These are phyloP conservation scores for Dalbergia cultrata DNA, from an alignment of 306 rosid genomes.

Conservation along the genomic window DNA sequence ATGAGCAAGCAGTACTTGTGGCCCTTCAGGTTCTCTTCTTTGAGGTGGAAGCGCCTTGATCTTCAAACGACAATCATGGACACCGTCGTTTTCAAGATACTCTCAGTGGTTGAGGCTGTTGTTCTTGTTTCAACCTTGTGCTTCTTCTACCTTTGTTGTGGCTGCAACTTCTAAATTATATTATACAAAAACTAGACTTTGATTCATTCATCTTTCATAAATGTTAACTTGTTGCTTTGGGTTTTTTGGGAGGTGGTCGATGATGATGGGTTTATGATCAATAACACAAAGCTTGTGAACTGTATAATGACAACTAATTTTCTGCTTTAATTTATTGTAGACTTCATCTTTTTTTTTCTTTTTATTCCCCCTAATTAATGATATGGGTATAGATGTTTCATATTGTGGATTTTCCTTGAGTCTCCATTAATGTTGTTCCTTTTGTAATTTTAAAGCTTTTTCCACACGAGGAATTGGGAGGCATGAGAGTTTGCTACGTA, in stretches of 20 bases:
- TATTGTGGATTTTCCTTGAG: constrained; percentile 1
- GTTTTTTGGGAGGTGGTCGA: not conserved
- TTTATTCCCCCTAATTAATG: not conserved
- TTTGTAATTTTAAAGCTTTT: no score
- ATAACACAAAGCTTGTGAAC: not conserved
- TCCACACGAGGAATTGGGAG: no score
- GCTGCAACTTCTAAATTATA: constrained; percentile 65
- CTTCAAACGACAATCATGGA: constrained; percentile 64
- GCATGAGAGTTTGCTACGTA: no score
- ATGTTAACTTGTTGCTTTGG: not conserved
- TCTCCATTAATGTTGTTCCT: no score
- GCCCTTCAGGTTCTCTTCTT: constrained; percentile 63
- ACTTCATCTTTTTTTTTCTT: not conserved
- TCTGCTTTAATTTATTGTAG: not conserved
- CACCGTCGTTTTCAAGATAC: constrained; percentile 67
- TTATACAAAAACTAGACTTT: no score
- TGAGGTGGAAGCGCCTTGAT: constrained; percentile 63
- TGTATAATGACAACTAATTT: not conserved
- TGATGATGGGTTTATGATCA: not conserved
- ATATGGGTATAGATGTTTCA: not conserved
- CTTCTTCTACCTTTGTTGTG: constrained; percentile 86
- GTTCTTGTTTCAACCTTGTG: constrained; percentile 77
- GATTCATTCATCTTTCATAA: not conserved
- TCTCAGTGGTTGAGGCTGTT: constrained; percentile 66
- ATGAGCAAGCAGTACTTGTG: constrained; percentile 56